These are phyloP conservation scores for Pyricularia pennisetigena DNA, from an alignment of 2,329 filamentous ascomycete genomes.

Conservation along the genomic window DNA sequence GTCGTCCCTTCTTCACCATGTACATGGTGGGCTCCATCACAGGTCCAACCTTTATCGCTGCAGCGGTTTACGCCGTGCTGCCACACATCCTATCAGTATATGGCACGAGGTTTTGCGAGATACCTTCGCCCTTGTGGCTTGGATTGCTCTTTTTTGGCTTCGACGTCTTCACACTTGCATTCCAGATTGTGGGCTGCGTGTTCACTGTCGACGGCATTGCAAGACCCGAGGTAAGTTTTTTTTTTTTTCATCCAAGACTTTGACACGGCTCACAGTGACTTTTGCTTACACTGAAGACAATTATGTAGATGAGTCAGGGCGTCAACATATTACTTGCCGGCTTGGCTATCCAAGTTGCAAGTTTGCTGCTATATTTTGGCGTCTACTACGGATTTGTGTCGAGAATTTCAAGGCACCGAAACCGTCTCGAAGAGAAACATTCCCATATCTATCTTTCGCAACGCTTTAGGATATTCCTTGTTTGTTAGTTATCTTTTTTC, in stretches of 20 bases:
- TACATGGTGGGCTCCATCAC: slow-evolving; percentile 35
- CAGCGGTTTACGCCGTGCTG: slow-evolving; percentile 32
- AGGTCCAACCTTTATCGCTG: slow-evolving; percentile 34
- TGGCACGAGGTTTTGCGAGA: slow-evolving; percentile 28
- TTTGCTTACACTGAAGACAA: slow-evolving; percentile 6
- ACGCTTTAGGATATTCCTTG: slow-evolving; percentile 31
- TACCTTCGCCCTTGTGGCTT: slow-evolving; percentile 22
- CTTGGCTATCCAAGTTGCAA: slow-evolving; percentile 30
- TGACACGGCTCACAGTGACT: background rate
- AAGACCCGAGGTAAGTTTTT: slow-evolving; percentile 22
- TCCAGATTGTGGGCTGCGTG: slow-evolving; percentile 26
- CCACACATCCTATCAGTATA: slow-evolving; percentile 37
- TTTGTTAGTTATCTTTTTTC: slow-evolving; percentile 23
- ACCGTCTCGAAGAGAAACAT: slow-evolving; percentile 26
- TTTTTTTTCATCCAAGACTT: background rate
- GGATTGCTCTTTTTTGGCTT: slow-evolving; percentile 23
- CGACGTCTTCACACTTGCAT: slow-evolving; percentile 22
- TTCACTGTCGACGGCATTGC: slow-evolving; percentile 25
- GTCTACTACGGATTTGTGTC: slow-evolving; percentile 30
- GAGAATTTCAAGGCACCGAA: slow-evolving; percentile 25
- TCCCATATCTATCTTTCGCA: slow-evolving; percentile 29
- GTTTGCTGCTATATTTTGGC: slow-evolving; percentile 27
- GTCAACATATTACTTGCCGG: slow-evolving; percentile 31
- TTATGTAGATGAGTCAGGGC: slow-evolving; percentile 20
- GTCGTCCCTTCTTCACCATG: slow-evolving; percentile 23